Percentiles rank a stretch among this genome's conserved stretches.
Conservation (phyloP, 192 early-diverging fungal genomes). For the Dimargaris xerosporica region DNA sequence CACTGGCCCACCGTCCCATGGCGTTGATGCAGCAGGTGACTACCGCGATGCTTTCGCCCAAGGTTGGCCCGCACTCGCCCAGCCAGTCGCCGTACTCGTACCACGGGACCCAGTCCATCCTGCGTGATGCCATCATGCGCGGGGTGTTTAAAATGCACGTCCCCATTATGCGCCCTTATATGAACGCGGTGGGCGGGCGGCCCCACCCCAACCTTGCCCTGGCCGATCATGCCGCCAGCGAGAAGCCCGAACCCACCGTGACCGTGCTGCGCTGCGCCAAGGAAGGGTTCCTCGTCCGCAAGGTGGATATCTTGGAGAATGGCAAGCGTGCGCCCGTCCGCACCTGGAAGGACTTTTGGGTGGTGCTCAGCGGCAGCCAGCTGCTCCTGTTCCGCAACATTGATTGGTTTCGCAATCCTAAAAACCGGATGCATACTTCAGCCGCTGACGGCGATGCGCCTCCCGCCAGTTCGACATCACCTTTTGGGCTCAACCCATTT, state of each 20-base stretch:
- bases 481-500: conserved; percentile 11
- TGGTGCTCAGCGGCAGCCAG: conserved; percentile 61
- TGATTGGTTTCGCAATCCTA: conserved; percentile 13
- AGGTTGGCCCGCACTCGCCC: not conserved
- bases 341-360: conserved; percentile 58
- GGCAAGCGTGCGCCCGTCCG: conserved; percentile 46
- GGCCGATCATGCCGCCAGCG: conserved; percentile 5
- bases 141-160: conserved; percentile 11
- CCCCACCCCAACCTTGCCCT: not conserved
- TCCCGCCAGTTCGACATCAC: conserved; percentile 16
- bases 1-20: not conserved
- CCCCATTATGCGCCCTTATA: conserved; percentile 1
- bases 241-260: conserved; percentile 1
- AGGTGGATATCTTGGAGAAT: conserved; percentile 51
- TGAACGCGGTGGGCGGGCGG: not conserved
- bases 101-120: conserved; percentile 9
- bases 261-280: conserved; percentile 33
- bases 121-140: conserved; percentile 9
- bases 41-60: conserved; percentile 7
- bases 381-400: conserved; percentile 45
- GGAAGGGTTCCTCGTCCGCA: conserved; percentile 52
- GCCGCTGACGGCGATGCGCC: conserved; percentile 15
- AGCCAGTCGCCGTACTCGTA: conserved; percentile 8
- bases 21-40: conserved; percentile 11
- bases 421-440: conserved; percentile 17